phyloP scores from a whole-genome alignment of 345 rosid species.

The Eucalyptus regnans region DNA sequence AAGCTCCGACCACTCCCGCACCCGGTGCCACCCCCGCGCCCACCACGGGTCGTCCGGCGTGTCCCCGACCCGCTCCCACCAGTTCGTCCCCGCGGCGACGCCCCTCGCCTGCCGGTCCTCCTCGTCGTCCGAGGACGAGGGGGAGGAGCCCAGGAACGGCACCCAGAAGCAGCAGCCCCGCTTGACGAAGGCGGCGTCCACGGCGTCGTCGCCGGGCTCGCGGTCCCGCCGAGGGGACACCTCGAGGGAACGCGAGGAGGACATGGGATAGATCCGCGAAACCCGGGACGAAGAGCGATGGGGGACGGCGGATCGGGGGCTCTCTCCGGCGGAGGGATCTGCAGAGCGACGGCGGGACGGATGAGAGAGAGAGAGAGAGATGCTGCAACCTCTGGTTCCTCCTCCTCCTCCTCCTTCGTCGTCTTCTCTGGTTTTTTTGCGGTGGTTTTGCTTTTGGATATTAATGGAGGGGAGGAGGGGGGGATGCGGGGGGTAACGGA shows the following conservation, averaged over 20 bases:
- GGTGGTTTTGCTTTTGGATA: neutral
- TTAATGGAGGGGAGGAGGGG: neutral
- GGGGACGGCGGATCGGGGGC: neutral
- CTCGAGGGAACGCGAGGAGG: neutral
- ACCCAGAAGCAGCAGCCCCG: slow-evolving; percentile 5
- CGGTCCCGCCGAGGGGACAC: neutral
- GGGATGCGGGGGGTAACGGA: neutral
- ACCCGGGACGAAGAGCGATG: neutral
- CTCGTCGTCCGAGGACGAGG: neutral
- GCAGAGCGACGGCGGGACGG: neutral
- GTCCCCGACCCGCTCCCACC: slow-evolving; percentile 13
- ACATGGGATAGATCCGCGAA: neutral
- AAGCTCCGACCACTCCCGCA: slow-evolving; percentile 45
- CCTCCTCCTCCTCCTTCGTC: neutral
- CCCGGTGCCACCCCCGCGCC: slow-evolving; percentile 8
- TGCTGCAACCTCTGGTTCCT: neutral
- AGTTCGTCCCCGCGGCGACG: neutral
- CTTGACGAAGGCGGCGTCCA: neutral
- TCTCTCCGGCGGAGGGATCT: neutral
- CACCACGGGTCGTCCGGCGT: slow-evolving; percentile 4
- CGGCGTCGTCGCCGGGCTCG: neutral
- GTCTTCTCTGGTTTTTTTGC: neutral
- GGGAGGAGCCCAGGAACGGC: neutral
- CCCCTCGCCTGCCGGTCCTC: neutral
- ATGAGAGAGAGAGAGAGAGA: neutral